Base-by-base conservation (phyloP, 352 stramenopile genomes). In the Pythium myriotylum region DNA sequence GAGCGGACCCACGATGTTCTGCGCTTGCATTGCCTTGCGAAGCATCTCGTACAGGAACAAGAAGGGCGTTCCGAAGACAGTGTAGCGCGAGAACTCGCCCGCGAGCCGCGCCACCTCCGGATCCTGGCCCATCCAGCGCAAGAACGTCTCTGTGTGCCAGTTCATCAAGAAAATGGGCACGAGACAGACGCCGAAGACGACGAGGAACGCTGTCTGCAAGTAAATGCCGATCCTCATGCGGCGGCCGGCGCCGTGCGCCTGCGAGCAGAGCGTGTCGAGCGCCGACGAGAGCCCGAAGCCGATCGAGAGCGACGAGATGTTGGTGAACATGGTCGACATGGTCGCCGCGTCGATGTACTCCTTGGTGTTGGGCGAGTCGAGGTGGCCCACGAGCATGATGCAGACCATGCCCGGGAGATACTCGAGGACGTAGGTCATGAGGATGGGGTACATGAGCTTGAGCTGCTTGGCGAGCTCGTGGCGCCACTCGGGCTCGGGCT, bases 201-300 rank as follows among this genome's bases (percentile, higher is more conserved):
- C 77, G 32, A 89, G 62, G 4, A 89, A 37, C 0, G 73, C 77
- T 1, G 80, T 81, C 51, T 92, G 79, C 22, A 91, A 55, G 64
- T 94, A 96, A n/a, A 88, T 73, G 2, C 87, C 87, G 55, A 96
- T 78, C 62, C 84, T 84, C 37, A 76, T 65, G 19, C 76, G 47
- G n/a, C 58, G 73, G 17, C 70, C 70, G 0, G 87, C 84, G 33
- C 86, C 85, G 56, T 88, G 84, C 14, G 85, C 83, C 63, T 91
- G 76, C 14, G 81, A 83, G 45, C 83, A 94, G 2, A 96, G 67
- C 45, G 87, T 96, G 66, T 96, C 87, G 23, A 96, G 72, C 3
- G 75, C 87, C 12, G 80, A 89, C 5, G 85, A 77, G 3, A 95
- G 59, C 0, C 82, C 82, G 47, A 93, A 82, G n/a, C 79, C 82